Evolutionary conservation across 441 rosid species (phyloP), one percentile per base, ranked within the genome.

Genomic region (Gossypium schwendimanii): DNA sequence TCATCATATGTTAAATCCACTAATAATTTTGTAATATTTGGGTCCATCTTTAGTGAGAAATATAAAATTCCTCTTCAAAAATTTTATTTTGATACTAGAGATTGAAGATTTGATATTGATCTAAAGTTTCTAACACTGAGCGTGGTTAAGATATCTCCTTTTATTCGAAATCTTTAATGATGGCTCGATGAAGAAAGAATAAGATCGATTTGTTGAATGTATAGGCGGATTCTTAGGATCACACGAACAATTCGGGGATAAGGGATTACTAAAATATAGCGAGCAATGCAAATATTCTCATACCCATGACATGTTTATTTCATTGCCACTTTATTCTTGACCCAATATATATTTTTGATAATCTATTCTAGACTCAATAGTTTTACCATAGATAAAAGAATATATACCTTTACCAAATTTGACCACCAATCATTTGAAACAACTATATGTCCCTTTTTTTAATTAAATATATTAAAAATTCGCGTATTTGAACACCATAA

Each of bases 1-100:
- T 33, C 39, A 31, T 31, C 36, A 31, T 31, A 31, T 31, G 36
- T 31, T 72, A 2, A 63, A 73, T 77, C 17, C 52, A 36, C 6
- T 66, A 12, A 47, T 73, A 71, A 77, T 8, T 26, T 66, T 66
- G 60, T 3, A 26, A 78, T 81, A 80, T 75, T 75, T 69, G 15
- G 63, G 58, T 68, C 70, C 74, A 71, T 62, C 76, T 69, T 77
- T 8, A 58, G 70, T 61, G 39, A 49, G 4, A 3, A 9, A 4
- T 21, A 68, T 52, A 53, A 47, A 31, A 24, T 70, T 79, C 68
- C 52, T 73, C 39, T 63, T 6, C 23, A 36, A 60, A 73, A 74
- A 79, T 61, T 71, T 58, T 77, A 6, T 33, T 6, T 6, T 33
- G 39, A 5, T 6, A 6, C 0, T 6, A 33, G 39, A 33, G 39